These are phyloP conservation scores for Talaromyces sp. DNA, from an alignment of 2,329 filamentous ascomycete genomes.

Conservation along the genomic window DNA sequence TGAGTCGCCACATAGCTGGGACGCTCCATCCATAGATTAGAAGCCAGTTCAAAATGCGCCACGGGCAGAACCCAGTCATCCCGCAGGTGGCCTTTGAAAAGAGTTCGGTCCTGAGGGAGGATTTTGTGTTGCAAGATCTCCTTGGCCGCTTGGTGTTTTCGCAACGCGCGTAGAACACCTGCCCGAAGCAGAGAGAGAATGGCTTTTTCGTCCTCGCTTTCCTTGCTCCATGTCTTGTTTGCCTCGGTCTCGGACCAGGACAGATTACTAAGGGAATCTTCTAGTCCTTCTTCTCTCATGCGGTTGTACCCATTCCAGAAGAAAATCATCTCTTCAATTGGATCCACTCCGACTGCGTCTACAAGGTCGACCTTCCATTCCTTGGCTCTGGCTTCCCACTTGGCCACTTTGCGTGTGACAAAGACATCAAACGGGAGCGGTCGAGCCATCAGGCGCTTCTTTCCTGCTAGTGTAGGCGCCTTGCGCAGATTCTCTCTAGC, in stretches of 20 bases:
- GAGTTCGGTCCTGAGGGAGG: constrained; percentile 51
- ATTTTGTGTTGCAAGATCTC: constrained; percentile 59
- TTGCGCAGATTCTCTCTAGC: constrained; percentile 68
- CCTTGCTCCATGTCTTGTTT: constrained; percentile 48
- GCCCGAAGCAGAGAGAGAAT: constrained; percentile 64
- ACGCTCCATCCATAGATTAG: constrained; percentile 70
- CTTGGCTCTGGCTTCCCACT: constrained; percentile 78
- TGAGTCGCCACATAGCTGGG: constrained; percentile 35
- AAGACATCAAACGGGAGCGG: constrained; percentile 89
- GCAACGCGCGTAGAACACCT: constrained; percentile 61
- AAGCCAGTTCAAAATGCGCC: constrained; percentile 82
- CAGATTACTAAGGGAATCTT: constrained; percentile 59
- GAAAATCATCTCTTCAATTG: constrained; percentile 85
- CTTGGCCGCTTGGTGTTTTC: constrained; percentile 61
- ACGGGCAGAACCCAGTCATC: constrained; percentile 65
- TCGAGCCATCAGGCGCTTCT: constrained; percentile 83
- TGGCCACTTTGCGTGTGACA: constrained; percentile 74
- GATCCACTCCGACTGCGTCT: constrained; percentile 76
- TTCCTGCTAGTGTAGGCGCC: constrained; percentile 69
- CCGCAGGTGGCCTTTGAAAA: constrained; percentile 49
- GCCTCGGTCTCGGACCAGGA: constrained; percentile 63
- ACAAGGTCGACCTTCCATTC: constrained; percentile 63
- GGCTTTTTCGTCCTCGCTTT: constrained; percentile 57
- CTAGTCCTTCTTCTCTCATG: constrained; percentile 64
- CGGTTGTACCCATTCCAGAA: constrained; percentile 88